Conservation (phyloP, 192 early-diverging fungal genomes). For the Chytriomyces sp. region DNA sequence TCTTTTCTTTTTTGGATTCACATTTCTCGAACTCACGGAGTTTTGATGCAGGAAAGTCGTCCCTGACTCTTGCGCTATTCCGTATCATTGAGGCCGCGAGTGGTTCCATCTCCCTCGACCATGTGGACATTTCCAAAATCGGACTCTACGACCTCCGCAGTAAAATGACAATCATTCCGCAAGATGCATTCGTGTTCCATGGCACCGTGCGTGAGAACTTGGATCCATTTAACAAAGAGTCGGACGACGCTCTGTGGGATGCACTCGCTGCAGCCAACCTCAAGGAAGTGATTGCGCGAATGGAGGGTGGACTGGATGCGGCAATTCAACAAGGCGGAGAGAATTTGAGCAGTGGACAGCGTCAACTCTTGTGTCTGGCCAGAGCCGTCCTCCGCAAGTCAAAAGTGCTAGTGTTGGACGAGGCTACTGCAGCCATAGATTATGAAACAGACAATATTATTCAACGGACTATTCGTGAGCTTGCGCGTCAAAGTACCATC, state of each 20-base stretch:
- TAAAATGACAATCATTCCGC: conserved; percentile 79
- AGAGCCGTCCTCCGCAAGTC: conserved; percentile 72
- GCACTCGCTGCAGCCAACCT: conserved; percentile 66
- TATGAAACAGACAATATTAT: conserved; percentile 69
- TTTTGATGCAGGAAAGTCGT: conserved; percentile 66
- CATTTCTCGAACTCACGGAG: not conserved
- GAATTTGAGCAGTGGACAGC: conserved; percentile 79
- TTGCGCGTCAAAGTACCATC: conserved; percentile 14
- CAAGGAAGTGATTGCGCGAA: conserved; percentile 59
- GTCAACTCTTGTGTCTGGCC: conserved; percentile 81
- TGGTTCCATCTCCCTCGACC: conserved; percentile 74
- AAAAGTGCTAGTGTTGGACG: conserved; percentile 81
- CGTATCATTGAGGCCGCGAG: conserved; percentile 73
- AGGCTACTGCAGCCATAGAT: conserved; percentile 76
- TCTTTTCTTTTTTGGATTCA: conserved; percentile 3
- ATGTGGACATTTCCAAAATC: conserved; percentile 66
- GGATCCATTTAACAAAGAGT: conserved; percentile 52
- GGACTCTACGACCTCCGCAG: conserved; percentile 74
- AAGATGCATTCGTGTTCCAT: conserved; percentile 66
- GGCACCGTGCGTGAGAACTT: conserved; percentile 63
- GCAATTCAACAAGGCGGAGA: conserved; percentile 55
- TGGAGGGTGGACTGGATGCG: conserved; percentile 67
- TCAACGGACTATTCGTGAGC: conserved; percentile 69
- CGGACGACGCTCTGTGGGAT: conserved; percentile 50
- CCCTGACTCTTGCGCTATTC: conserved; percentile 73